Evolutionary conservation across 371 early-diverging fungal genomes (phyloP), one percentile per base, ranked within the genome.

Genomic region (Actinomucor elegans): DNA sequence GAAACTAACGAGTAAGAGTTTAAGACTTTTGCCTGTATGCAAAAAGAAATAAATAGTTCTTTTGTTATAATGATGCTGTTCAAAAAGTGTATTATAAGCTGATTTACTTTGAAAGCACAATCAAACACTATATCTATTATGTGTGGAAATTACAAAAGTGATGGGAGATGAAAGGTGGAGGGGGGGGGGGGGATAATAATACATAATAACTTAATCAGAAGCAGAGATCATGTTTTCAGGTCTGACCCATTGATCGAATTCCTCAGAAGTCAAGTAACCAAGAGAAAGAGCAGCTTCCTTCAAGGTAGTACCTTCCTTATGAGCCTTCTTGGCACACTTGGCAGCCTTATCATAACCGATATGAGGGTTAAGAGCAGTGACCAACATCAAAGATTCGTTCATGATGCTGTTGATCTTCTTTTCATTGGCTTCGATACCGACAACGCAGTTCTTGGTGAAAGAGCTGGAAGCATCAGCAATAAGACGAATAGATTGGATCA

Each of bases 281-380:
- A 93, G 79, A 23, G 79, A 59, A 26, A 94, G 72, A 17, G 89
- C 89, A 12, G 92, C 88, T 66, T 91, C 81, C 78, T 91, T 92
- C 44, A 94, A 77, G 5, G 90, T 88, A 5, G 71, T 84, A 37
- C 87, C 85, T 66, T 88, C 92, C 67, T 89, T 89, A 71, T 94
- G 94, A 1, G 94, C 94, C 73, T 91, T 91, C 79, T 77, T 77
- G 40, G 94, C 93, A 37, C 86, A 88, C 48, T 87, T 84, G 18
- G 94, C 94, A 17, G 94, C 94, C 38, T 91, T 88, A 56, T 90
- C 89, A 50, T 88, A 89, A 52, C 90, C 89, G 69, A 89, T 89
- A 49, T 87, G 73, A 36, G 91, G 90, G 74, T 94, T 94, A 17
- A 94, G 79, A 15, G 93, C 89, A 46, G 94, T 94, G 44, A 94